A percentile compares a stretch with the other conserved stretches of the same genome.
These are phyloP conservation scores for Colletotrichum gloeosporioides DNA, from an alignment of 2,329 filamentous ascomycete species.

Conservation along the genomic window DNA sequence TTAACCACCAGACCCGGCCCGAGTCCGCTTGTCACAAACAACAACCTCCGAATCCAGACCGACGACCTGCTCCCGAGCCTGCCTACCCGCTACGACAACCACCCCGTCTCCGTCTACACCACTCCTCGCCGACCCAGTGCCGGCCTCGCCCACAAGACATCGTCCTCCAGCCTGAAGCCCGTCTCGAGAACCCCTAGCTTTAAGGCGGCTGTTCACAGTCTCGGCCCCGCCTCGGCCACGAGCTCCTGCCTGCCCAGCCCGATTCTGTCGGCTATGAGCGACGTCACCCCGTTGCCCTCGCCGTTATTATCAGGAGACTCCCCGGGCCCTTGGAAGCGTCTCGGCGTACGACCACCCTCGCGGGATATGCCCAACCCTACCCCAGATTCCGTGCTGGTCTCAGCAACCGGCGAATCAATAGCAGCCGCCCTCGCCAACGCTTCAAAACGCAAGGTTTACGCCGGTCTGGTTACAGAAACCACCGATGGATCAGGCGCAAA, in stretches of 20 bases:
- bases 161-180: slow-evolving; percentile 52
- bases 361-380: slow-evolving; percentile 45
- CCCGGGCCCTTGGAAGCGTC: slow-evolving; percentile 68
- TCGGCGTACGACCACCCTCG: slow-evolving; percentile 53
- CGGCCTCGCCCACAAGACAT: slow-evolving; percentile 43
- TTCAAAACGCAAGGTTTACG: slow-evolving; percentile 63
- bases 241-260: slow-evolving; percentile 76
- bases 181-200: slow-evolving; percentile 66
- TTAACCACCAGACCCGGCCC: neutral
- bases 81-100: slow-evolving; percentile 31
- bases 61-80: slow-evolving; percentile 29
- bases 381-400: slow-evolving; percentile 54
- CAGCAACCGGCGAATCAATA: slow-evolving; percentile 57
- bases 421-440: slow-evolving; percentile 56
- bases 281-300: slow-evolving; percentile 80
- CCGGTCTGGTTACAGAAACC: slow-evolving; percentile 44
- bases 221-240: slow-evolving; percentile 59
- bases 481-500: slow-evolving; percentile 27
- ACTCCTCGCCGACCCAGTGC: slow-evolving; percentile 24
- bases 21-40: slow-evolving; percentile 17
- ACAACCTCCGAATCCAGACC: slow-evolving; percentile 42
- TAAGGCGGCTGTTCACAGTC: slow-evolving; percentile 58
- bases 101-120: slow-evolving; percentile 36
- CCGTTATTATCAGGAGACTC: slow-evolving; percentile 71
- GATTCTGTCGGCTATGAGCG: slow-evolving; percentile 76